These are phyloP conservation scores for Saitozyma podzolica DNA, from an alignment of 768 basidiomycete genomes.

Conservation along the genomic window DNA sequence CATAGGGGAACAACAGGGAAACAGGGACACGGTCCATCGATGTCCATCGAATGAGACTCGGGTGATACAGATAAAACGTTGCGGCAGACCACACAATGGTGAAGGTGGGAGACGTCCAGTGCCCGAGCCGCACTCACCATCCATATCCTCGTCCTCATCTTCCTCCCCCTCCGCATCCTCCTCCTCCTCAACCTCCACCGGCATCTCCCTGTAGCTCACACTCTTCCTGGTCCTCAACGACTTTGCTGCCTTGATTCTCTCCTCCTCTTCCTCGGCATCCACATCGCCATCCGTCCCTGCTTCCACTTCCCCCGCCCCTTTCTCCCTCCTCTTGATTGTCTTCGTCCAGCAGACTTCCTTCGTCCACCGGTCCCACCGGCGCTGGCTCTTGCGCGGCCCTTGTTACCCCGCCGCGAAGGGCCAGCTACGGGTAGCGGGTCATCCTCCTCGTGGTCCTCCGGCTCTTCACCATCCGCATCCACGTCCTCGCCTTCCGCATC, in stretches of 20 bases:
- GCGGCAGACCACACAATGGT: neutral
- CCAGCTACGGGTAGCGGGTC: neutral
- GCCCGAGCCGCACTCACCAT: conserved; percentile 11
- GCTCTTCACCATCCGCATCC: conserved; percentile 13
- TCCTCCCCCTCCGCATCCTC: conserved; percentile 24
- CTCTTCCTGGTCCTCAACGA: conserved; percentile 22
- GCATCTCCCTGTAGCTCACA: conserved; percentile 36
- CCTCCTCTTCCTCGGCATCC: conserved; percentile 15
- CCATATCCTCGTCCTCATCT: conserved; percentile 22
- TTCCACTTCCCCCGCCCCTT: conserved; percentile 1
- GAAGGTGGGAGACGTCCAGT: neutral
- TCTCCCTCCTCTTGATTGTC: neutral
- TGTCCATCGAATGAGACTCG: no score
- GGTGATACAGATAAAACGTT: neutral
- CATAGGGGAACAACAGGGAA: no score
- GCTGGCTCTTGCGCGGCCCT: neutral
- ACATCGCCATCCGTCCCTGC: conserved; percentile 2
- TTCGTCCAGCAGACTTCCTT: neutral
- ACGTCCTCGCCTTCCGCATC: conserved; percentile 11
- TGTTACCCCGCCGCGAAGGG: no score
- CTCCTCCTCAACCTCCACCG: conserved; percentile 15
- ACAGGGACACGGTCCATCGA: no score
- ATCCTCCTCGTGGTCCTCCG: conserved; percentile 1
- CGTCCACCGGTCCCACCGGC: neutral
- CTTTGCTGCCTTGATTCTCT: conserved; percentile 8